Percentiles rank a stretch among this genome's conserved stretches.
phyloP scores from a whole-genome alignment of 139 green algal species.

The Asterochloris erici region DNA sequence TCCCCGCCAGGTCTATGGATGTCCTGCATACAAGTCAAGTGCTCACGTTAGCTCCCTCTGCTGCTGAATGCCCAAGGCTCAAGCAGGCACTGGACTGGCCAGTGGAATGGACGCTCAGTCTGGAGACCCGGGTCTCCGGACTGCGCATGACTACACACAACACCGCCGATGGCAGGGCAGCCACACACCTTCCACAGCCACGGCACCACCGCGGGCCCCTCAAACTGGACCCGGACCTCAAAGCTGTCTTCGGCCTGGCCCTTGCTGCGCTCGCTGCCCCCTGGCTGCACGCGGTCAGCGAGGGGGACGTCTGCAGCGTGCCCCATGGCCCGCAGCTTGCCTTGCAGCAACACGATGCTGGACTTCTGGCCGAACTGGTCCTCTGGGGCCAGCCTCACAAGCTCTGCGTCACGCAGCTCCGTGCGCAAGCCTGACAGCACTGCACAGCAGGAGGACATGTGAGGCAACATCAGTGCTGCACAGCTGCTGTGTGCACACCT shows the following conservation, averaged over 20 bases:
- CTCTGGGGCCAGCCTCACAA: constrained; percentile 27
- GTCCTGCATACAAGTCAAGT: too few relatives aligned
- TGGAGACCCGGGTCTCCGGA: too few relatives aligned
- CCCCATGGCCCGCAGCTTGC: constrained; percentile 20
- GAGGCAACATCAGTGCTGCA: too few relatives aligned
- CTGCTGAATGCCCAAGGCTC: too few relatives aligned
- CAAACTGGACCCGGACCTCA: constrained; percentile 1
- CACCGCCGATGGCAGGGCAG: not conserved
- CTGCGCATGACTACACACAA: too few relatives aligned
- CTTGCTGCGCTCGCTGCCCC: not conserved
- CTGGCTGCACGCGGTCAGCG: not conserved
- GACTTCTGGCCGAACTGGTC: constrained; percentile 18
- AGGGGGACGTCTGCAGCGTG: constrained; percentile 2
- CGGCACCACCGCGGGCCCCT: constrained; percentile 8
- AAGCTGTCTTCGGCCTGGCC: not conserved
- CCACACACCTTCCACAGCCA: constrained; percentile 8
- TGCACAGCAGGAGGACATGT: not conserved
- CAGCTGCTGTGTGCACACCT: too few relatives aligned
- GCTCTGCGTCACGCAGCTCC: constrained; percentile 26
- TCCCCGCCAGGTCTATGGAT: too few relatives aligned
- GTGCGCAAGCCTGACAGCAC: constrained; percentile 24
- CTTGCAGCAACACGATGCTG: constrained; percentile 33
- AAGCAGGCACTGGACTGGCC: too few relatives aligned
- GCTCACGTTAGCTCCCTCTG: too few relatives aligned
- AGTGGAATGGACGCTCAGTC: too few relatives aligned